phyloP scores from a whole-genome alignment of 1,139 yeast genomes.

The Debaryomyces coudertii region DNA sequence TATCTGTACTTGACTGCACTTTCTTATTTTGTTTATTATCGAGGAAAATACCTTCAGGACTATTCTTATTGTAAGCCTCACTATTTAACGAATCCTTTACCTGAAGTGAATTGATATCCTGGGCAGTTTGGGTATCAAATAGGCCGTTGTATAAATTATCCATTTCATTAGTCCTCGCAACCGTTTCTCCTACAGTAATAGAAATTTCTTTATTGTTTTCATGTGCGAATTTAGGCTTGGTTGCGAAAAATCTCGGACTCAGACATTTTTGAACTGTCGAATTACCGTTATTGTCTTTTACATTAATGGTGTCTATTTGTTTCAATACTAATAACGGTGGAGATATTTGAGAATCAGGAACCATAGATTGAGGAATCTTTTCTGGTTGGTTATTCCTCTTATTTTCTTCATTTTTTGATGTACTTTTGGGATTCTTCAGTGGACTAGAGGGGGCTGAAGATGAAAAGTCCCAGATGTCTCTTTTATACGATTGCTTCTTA shows the following conservation, averaged over 20 bases:
- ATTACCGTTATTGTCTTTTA: neutral
- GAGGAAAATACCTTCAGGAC: neutral
- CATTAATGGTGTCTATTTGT: neutral
- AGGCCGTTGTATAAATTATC: neutral
- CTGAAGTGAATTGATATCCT: neutral
- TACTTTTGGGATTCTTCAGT: neutral
- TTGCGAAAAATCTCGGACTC: neutral
- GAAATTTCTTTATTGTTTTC: neutral
- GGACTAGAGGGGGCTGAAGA: constrained; percentile 12
- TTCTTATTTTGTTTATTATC: neutral
- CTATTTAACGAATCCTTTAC: neutral
- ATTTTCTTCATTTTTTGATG: neutral
- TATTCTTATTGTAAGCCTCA: neutral
- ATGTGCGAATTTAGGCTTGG: neutral
- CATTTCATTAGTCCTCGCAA: neutral
- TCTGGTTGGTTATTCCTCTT: too few relatives aligned
- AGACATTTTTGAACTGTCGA: neutral
- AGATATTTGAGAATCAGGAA: constrained; percentile 10
- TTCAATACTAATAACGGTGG: constrained; percentile 3
- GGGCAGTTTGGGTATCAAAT: neutral
- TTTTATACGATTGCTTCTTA: neutral
- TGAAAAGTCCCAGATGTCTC: constrained; percentile 15
- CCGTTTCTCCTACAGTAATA: neutral
- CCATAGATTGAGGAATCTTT: neutral
- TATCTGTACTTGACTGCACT: neutral